Conservation (phyloP, 441 rosid species). For the Oxalis stricta region DNA sequence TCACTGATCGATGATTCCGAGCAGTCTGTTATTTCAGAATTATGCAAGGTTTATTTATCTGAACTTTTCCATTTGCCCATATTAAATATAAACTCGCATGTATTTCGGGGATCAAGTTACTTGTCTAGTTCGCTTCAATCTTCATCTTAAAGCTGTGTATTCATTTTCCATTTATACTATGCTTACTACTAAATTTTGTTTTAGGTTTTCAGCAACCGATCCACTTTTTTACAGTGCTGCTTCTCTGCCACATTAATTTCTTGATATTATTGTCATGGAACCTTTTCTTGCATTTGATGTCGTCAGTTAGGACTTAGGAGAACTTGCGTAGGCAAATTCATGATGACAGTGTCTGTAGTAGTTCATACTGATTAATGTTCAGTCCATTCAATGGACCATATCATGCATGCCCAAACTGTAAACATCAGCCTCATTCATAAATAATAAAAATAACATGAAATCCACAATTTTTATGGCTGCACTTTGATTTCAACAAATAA, state of each 20-base stretch:
- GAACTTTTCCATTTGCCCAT: background rate
- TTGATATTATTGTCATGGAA: background rate
- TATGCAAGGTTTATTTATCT: constrained; percentile 52
- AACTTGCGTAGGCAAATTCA: too few species aligned
- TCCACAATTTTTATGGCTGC: too few species aligned
- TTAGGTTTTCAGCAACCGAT: background rate
- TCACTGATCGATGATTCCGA: constrained; percentile 48
- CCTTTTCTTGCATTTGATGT: too few species aligned
- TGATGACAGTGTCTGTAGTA: background rate
- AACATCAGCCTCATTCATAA: background rate
- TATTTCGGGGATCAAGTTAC: too few species aligned
- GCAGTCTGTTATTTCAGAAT: constrained; percentile 31
- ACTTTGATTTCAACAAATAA: too few species aligned
- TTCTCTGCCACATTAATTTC: background rate
- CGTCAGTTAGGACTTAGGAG: too few species aligned
- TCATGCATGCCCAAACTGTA: background rate
- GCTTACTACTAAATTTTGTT: background rate
- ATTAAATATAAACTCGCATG: background rate
- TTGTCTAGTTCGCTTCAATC: background rate
- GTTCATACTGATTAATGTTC: background rate
- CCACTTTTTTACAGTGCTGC: background rate
- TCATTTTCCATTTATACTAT: background rate
- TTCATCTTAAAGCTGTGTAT: background rate
- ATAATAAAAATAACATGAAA: too few species aligned
- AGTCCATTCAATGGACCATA: background rate